Conservation (phyloP, 768 basidiomycete genomes). For the Dacryopinax primogenitus region DNA sequence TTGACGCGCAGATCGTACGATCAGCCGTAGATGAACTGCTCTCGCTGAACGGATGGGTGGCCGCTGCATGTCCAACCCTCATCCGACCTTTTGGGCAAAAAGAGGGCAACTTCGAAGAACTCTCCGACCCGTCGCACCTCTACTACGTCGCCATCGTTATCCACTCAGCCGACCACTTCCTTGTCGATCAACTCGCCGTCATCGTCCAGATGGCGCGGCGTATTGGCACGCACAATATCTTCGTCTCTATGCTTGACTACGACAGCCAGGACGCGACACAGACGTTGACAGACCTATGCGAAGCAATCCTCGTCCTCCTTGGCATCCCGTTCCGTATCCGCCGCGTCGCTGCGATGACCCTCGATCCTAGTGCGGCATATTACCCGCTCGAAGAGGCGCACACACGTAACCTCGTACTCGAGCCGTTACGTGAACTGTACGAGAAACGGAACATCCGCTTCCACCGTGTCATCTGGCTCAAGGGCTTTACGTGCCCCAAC, state of each 20-base stretch:
- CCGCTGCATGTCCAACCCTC: constrained; percentile 85
- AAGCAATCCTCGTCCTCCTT: constrained; percentile 84
- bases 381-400: constrained; percentile 93
- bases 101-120: constrained; percentile 78
- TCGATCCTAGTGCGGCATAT: constrained; percentile 74
- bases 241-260: constrained; percentile 97
- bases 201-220: constrained; percentile 91
- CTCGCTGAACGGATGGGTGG: constrained; percentile 97
- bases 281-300: constrained; percentile 85
- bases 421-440: constrained; percentile 75
- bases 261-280: constrained; percentile 91
- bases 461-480: constrained; percentile 88
- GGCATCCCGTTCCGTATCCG: constrained; percentile 88
- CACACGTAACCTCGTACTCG: constrained; percentile 82
- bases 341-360: constrained; percentile 86
- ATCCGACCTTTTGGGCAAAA: constrained; percentile 87
- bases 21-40: constrained; percentile 84
- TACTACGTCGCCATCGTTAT: constrained; percentile 94
- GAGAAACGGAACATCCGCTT: constrained; percentile 69
- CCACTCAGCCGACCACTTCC: constrained; percentile 97
- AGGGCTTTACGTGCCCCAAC: constrained; percentile 97
- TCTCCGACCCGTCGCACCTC: constrained; percentile 65
- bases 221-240: constrained; percentile 76
- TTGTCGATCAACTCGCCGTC: constrained; percentile 94
- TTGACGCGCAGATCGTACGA: constrained; percentile 81